Base-by-base conservation (phyloP, 2,329 filamentous ascomycete species). In the Fusarium newnesense region DNA sequence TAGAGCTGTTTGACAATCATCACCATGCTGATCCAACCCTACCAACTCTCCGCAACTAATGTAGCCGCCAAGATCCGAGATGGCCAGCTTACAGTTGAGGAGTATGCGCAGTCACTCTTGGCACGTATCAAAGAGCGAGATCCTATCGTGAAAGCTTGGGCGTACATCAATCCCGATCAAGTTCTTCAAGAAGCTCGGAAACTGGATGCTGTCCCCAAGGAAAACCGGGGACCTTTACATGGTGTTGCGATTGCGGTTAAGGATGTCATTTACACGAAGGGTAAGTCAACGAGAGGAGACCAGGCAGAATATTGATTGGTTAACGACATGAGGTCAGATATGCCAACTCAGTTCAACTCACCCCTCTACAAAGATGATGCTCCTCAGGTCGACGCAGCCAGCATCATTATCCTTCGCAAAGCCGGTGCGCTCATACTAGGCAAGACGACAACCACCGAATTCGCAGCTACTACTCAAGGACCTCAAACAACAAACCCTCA, bases 401-500 rank as follows among this genome's bases (percentile, higher is more conserved):
- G 83, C 13, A 80, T 91, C n/a, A 83, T 82, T 2, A 84, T 86
- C n/a, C 79, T 91, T 4, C 84, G 89, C 5, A 78, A 84, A 9
- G 85, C 86, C 4, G 88, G 89, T 0, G 89, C 88, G 2, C 76
- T 91, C 9, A 85, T 91, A 5, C 79, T 91, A 9, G 67, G 67
- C 6, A 70, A 70, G 40, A 70, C 68, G 13, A 53, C 68, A 2
- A 70, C 68, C 1, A 90, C 90, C 0, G 88, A 91, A 74, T 91
- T 91, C 70, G 87, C 89, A 0, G 85, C 86, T 1, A 88, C 84
- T 0, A 83, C 81, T 1, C 76, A 81, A 10, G 89, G 89, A 0
- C 83, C 85, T 0, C 81, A 83, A 42, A 90, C 88, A 0, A 76
- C 80, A 4, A 92, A 92, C 72, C 88, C 90, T 0, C 93, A 93